Evolutionary conservation across 805 yeast genomes (phyloP).

Genomic region (Spathaspora sp.): DNA sequence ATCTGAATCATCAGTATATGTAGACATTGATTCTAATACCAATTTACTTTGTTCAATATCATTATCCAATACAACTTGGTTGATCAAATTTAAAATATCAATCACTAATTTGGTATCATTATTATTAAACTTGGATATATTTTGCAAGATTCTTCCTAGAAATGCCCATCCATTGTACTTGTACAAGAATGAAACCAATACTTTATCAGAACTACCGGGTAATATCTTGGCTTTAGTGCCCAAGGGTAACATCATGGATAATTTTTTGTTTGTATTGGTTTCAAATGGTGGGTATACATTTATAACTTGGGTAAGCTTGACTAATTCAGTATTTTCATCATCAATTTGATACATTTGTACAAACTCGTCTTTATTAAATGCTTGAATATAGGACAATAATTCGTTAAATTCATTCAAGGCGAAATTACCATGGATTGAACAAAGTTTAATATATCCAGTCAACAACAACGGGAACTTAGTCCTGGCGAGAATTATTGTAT

Average conservation of each 20-base stretch:
- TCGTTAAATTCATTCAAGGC: constrained; percentile 61
- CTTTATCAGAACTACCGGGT: constrained; percentile 35
- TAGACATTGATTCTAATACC: constrained; percentile 39
- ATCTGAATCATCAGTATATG: constrained; percentile 54
- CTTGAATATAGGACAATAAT: constrained; percentile 60
- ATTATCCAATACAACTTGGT: constrained; percentile 41
- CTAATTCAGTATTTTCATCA: constrained; percentile 49
- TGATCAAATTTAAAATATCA: constrained; percentile 49
- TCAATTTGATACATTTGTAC: constrained; percentile 42
- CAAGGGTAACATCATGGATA: constrained; percentile 38
- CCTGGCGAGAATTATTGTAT: constrained; percentile 49
- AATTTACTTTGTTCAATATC: constrained; percentile 22
- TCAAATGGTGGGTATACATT: constrained; percentile 59
- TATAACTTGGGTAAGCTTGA: constrained; percentile 45
- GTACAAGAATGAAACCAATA: constrained; percentile 63
- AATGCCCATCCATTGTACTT: constrained; percentile 85
- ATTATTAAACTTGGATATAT: constrained; percentile 43
- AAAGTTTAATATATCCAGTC: constrained; percentile 56
- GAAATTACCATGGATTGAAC: constrained; percentile 60
- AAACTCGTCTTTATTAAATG: constrained; percentile 37
- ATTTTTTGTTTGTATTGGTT: constrained; percentile 29
- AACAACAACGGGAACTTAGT: constrained; percentile 74
- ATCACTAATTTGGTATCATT: constrained; percentile 37
- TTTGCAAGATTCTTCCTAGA: constrained; percentile 74
- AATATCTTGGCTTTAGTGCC: constrained; percentile 73